Evolutionary conservation across 148 eudicot species (phyloP).

Genomic region (Simmondsia chinensis): DNA sequence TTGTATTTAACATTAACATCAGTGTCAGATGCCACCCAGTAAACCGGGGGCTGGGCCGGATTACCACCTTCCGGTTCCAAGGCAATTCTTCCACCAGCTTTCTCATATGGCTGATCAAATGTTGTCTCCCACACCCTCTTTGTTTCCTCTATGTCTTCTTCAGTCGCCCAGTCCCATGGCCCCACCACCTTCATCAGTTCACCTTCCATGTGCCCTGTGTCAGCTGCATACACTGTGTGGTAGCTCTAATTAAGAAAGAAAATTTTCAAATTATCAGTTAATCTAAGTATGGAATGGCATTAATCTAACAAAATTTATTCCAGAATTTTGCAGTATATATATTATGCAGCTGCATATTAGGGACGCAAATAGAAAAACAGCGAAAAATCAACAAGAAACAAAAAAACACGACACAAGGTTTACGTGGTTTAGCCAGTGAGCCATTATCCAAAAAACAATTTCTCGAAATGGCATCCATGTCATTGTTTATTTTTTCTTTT

Average conservation of each 20-base stretch:
- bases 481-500: no score
- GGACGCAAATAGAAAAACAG: no score
- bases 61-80: slow-evolving; percentile 13
- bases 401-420: no score
- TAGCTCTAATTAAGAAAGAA: slow-evolving; percentile 86
- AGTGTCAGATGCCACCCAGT: slow-evolving; percentile 49
- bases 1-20: slow-evolving; percentile 77
- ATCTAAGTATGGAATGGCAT: no score
- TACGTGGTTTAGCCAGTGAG: no score
- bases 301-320: no score
- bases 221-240: slow-evolving; percentile 74
- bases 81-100: slow-evolving; percentile 62
- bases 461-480: no score
- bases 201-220: slow-evolving; percentile 55
- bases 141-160: slow-evolving; percentile 44
- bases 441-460: no score
- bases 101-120: slow-evolving; percentile 83
- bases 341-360: no score
- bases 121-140: slow-evolving; percentile 66
- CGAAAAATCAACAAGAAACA: slow-evolving; percentile 7
- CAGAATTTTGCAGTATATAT: no score
- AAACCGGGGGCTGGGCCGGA: slow-evolving; percentile 24
- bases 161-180: slow-evolving; percentile 37
- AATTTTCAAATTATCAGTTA: no score
- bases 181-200: slow-evolving; percentile 44